phyloP scores from a whole-genome alignment of 1,284 basidiomycete genomes.

The Ustilago lituana region DNA sequence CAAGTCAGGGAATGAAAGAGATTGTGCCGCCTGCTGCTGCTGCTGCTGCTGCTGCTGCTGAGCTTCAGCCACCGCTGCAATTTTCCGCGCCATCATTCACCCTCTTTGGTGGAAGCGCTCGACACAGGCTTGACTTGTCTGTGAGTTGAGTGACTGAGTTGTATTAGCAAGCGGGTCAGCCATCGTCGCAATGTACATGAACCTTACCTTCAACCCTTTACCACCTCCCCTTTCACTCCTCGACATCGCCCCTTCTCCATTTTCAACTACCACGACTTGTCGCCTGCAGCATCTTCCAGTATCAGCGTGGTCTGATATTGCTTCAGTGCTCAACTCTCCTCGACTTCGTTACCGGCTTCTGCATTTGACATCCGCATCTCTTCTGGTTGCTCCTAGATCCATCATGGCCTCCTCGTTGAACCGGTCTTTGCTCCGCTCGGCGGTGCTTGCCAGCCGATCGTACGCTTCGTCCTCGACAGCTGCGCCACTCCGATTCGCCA shows the following conservation, averaged over 20 bases:
- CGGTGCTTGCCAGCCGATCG: conserved; percentile 40
- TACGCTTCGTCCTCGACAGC: conserved; percentile 35
- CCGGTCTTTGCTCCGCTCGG: conserved; percentile 46
- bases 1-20: background rate
- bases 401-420: conserved; percentile 46
- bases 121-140: background rate
- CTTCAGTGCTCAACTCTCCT: background rate
- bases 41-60: conserved; percentile 8
- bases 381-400: background rate
- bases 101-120: background rate
- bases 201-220: conserved; percentile 3
- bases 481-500: conserved; percentile 36
- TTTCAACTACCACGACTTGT: background rate
- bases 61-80: conserved; percentile 27
- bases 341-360: background rate
- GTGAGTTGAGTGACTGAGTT: too few relatives aligned
- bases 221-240: conserved; percentile 12
- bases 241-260: conserved; percentile 4
- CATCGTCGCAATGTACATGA: too few relatives aligned
- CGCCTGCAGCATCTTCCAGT: background rate
- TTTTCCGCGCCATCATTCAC: conserved; percentile 35
- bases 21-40: conserved; percentile 1
- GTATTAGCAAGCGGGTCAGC: too few relatives aligned
- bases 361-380: background rate
- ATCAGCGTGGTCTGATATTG: background rate